These are phyloP conservation scores for Hypoxylon sp. DNA, from an alignment of 2,329 filamentous ascomycete genomes.

Conservation along the genomic window DNA sequence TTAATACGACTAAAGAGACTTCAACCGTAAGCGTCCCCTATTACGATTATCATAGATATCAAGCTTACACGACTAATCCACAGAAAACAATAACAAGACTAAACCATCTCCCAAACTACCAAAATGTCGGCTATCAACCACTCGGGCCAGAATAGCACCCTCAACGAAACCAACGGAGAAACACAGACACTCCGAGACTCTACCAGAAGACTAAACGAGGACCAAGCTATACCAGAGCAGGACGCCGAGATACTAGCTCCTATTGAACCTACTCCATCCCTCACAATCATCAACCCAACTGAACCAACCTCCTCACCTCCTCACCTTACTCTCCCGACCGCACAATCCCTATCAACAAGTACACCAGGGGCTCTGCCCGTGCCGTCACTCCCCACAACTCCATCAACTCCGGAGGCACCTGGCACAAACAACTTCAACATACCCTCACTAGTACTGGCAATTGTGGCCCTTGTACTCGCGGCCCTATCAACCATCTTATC, in stretches of 20 bases:
- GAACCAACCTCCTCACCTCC: neutral
- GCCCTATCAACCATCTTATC: no score
- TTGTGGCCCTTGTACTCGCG: no score
- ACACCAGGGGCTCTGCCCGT: neutral
- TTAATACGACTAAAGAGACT: neutral
- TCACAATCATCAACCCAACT: neutral
- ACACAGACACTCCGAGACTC: neutral
- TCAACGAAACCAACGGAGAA: neutral
- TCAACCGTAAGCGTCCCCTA: neutral
- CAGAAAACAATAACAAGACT: neutral
- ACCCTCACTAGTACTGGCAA: no score
- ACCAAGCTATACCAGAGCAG: neutral
- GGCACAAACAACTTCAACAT: neutral
- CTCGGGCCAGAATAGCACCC: neutral
- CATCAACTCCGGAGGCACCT: neutral
- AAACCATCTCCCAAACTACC: neutral
- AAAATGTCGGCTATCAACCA: neutral
- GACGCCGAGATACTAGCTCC: neutral
- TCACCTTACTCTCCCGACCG: neutral
- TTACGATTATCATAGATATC: neutral
- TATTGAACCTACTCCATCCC: neutral
- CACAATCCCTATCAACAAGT: neutral
- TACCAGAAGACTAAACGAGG: neutral
- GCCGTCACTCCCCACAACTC: neutral
- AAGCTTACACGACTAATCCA: neutral